Base-by-base conservation (phyloP, 345 rosid genomes). In the Salix viminalis region DNA sequence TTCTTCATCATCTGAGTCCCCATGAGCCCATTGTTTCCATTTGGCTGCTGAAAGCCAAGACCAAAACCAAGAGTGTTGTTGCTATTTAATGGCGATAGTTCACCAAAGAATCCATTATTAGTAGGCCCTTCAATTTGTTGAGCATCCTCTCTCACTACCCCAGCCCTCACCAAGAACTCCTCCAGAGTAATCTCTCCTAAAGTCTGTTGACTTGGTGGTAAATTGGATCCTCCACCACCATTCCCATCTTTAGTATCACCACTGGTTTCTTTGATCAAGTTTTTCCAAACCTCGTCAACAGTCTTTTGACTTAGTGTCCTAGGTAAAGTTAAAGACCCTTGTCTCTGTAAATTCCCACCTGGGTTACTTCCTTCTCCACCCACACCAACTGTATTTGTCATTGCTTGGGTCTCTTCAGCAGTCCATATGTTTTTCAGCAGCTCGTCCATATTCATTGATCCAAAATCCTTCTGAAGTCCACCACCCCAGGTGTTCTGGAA, bases 291-390 rank as follows among this genome's bases (percentile, higher is more conserved):
- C 76, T 74, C 84, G 39, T 81, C 84, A 65, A 81, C 84, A 10
- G 84, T 81, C 75, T 77, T 81, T 32, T 81, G 84, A 75, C 84
- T 81, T 48, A 81, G 75, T 21, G 84, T 81, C 56, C 84, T 81
- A 7, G 84, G 84, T 73, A 81, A 70, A 65, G 84, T 81, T 56
- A 81, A 74, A n/a, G 84, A 81, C 5, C 84, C 84, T 81, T 81
- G 84, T 70, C 80, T 74, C 83, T 88, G 96, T 79, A 96, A 86
- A 85, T 86, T 91, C 80, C 86, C 96, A 70, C 85, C 87, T 5
- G 76, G 67, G 26, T 16, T 23, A 74, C 71, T 74, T 37, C 75
- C 73, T 28, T 54, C 84, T 19, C 15, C 78, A 12, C 58, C n/a
- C n/a, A 16, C 69, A 21, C n/a, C 54, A 60, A 56, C 36, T 24